phyloP scores from a whole-genome alignment of 1,284 basidiomycete genomes.

The Farysia itapuensis region DNA sequence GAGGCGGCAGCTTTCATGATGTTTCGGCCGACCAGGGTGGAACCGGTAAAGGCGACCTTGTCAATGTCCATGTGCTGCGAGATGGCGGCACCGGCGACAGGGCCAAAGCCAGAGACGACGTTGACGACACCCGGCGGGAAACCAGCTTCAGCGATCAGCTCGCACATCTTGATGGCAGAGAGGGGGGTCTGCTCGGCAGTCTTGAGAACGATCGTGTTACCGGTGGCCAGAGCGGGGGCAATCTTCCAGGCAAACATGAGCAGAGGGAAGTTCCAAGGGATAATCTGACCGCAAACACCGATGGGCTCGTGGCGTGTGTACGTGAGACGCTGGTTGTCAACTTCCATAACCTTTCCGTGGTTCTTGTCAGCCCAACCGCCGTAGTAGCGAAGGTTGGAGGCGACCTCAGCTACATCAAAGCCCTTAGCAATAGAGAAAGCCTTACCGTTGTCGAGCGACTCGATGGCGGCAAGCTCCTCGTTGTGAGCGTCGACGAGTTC shows the following conservation, averaged over 20 bases:
- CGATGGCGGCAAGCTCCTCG: constrained; percentile 67
- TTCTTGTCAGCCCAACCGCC: constrained; percentile 75
- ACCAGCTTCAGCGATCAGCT: constrained; percentile 77
- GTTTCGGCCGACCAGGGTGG: constrained; percentile 70
- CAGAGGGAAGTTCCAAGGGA: constrained; percentile 71
- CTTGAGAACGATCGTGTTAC: constrained; percentile 62
- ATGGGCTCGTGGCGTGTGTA: constrained; percentile 85
- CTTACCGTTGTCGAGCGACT: constrained; percentile 73
- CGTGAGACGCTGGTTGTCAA: constrained; percentile 71
- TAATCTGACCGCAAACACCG: constrained; percentile 69
- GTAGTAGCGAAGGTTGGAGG: constrained; percentile 68
- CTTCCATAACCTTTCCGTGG: constrained; percentile 77
- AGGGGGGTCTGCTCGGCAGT: constrained; percentile 76
- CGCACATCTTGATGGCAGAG: constrained; percentile 70
- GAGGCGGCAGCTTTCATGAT: constrained; percentile 81
- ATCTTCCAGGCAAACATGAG: constrained; percentile 65
- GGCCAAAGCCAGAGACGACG: constrained; percentile 79
- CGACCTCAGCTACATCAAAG: constrained; percentile 73
- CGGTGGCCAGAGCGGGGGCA: constrained; percentile 61
- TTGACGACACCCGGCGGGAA: constrained; percentile 73
- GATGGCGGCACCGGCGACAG: constrained; percentile 72
- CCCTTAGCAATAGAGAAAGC: constrained; percentile 70
- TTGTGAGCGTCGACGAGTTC: constrained; percentile 72
- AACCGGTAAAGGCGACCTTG: constrained; percentile 68
- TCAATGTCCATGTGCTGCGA: constrained; percentile 69